Evolutionary conservation across 148 eudicot genomes (phyloP).

Genomic region (Rhododendron vialii): DNA sequence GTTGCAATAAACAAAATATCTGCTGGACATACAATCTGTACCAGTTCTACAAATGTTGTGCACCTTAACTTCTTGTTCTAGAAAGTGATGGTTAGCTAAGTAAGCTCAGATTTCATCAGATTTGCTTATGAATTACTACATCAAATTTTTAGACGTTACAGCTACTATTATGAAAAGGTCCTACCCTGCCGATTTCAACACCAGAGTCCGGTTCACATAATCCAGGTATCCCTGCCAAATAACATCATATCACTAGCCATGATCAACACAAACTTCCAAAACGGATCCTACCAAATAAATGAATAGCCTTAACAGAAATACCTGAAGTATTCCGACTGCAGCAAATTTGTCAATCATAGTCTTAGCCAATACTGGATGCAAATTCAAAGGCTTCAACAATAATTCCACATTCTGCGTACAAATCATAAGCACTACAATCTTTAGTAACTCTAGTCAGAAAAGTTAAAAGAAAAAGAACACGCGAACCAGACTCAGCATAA

Average conservation of each 20-base stretch:
- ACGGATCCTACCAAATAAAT: neutral
- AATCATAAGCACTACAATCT: neutral
- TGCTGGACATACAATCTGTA: neutral
- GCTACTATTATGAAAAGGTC: neutral
- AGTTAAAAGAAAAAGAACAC: neutral
- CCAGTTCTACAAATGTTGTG: neutral
- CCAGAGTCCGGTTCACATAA: constrained; percentile 37
- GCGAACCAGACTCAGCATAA: neutral
- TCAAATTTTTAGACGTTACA: neutral
- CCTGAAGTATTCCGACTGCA: constrained; percentile 95
- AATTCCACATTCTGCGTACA: constrained; percentile 59
- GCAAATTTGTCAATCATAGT: constrained; percentile 86
- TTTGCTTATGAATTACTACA: neutral
- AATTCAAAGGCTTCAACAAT: constrained; percentile 47
- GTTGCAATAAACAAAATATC: neutral
- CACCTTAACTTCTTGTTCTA: neutral
- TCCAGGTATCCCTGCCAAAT: constrained; percentile 67
- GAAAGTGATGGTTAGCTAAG: neutral
- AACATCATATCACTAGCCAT: neutral
- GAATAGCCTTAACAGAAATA: constrained; percentile 12
- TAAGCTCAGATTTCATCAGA: neutral
- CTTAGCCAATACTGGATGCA: constrained; percentile 71
- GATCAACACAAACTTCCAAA: neutral
- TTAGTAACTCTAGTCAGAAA: neutral
- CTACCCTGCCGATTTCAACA: constrained; percentile 7